Base-by-base conservation (phyloP, 2,329 filamentous ascomycete species). In the Trichoderma simmonsii region DNA sequence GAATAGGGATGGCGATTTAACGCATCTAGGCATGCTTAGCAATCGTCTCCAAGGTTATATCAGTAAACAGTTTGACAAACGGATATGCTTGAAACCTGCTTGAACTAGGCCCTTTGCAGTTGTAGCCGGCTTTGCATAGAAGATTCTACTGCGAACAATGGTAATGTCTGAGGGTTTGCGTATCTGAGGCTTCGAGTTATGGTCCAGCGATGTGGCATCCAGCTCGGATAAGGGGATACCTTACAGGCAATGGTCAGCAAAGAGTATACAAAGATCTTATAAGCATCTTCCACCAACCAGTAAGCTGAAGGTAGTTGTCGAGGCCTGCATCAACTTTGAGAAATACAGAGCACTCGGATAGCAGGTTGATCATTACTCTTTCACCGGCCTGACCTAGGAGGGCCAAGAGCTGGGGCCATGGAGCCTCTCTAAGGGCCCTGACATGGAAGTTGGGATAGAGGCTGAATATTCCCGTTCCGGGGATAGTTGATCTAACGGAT, bases 281-380 rank as follows among this genome's bases (percentile, higher is more conserved):
- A n/a, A 39, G 26, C 2, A 15, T 48, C 11, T 28, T 5, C 2
- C 57, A 79, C 85, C 77, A 80, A 89, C 95, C 95, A 79, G 91
- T 94, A 34, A 97, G 80, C 79, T 98, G 95, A 76, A 90, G 89
- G 77, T 92, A 91, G 76, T 93, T 94, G 3, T 88, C 88, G 70
- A 82, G 85, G 12, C 88, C 87, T 28, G 84, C 83, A 51, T 88
- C 82, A 12, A 97, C 80, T 4, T 87, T 82, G 14, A 88, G 77
- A 78, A 96, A 99, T 6, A 98, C 83, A 7, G 92, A 92, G 79
- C 91, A 93, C 73, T 96, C 89, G 2, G 95, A 81, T 6, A 98
- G 85, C 72, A 97, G 83, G 75, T 92, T 87, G 66, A 93, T 86
- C 88, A 98, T 93, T 73, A 95, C 90, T 28, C 86, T 85, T 73